Conservation (phyloP, 169 alveolate species). For the Miamiensis avidus region DNA sequence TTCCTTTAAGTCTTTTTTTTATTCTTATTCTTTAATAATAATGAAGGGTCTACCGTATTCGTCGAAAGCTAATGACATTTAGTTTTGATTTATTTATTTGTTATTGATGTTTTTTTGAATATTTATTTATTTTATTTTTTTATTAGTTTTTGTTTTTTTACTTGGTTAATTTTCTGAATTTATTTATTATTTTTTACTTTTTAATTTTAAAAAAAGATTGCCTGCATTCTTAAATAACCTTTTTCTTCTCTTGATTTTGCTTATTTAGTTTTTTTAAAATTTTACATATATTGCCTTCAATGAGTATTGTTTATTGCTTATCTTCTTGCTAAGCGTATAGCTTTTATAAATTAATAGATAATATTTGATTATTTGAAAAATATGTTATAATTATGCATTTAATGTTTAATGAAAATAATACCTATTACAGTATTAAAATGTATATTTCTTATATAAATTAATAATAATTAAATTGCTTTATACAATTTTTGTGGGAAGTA, state of each 20-base stretch:
- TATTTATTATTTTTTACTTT: not conserved
- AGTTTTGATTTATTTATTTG: no score
- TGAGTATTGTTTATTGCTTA: no score
- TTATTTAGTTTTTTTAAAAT: no score
- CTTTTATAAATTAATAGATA: not conserved
- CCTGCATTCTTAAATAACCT: not conserved
- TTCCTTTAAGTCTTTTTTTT: slow-evolving; percentile 96
- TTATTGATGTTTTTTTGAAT: no score
- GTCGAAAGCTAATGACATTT: slow-evolving; percentile 93
- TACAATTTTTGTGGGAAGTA: no score
- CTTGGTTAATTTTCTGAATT: not conserved
- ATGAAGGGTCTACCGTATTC: slow-evolving; percentile 99
- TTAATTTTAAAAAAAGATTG: not conserved
- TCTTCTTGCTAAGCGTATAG: not conserved
- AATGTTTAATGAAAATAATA: no score
- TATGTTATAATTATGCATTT: not conserved
- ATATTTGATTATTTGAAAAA: no score
- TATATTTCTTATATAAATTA: no score
- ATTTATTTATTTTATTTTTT: not conserved
- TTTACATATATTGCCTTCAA: not conserved
- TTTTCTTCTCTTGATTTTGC: no score
- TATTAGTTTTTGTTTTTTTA: not conserved
- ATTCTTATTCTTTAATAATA: slow-evolving; percentile 95
- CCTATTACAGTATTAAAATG: no score
- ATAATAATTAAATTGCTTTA: no score